These are phyloP conservation scores for Trypanosomatidae sp. DNA, from an alignment of 208 protist species.

Conservation along the genomic window DNA sequence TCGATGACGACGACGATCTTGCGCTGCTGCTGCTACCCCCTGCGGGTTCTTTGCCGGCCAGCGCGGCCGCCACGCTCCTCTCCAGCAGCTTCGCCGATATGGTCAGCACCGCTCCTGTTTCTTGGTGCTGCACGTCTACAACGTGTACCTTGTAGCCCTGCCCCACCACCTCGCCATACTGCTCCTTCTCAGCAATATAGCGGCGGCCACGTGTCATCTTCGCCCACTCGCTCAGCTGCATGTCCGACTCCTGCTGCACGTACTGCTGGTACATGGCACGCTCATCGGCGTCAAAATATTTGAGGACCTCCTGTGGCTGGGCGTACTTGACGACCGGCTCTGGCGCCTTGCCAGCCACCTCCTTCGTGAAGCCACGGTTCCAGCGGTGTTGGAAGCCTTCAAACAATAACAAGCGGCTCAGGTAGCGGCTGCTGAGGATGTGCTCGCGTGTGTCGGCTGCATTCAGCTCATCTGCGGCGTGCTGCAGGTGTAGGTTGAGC, in stretches of 20 bases:
- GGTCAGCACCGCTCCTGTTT: conserved; percentile 61
- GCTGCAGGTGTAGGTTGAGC: conserved; percentile 61
- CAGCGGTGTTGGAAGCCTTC: conserved; percentile 71
- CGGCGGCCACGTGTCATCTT: conserved; percentile 50
- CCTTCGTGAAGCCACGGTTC: conserved; percentile 55
- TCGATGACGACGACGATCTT: not conserved
- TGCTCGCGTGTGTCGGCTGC: conserved; percentile 81
- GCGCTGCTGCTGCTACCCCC: not conserved
- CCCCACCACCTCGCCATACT: conserved; percentile 70
- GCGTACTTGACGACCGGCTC: conserved; percentile 72
- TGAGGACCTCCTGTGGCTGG: conserved; percentile 65
- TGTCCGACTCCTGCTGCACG: conserved; percentile 54
- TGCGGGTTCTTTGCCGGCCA: not conserved
- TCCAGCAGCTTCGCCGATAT: conserved; percentile 44
- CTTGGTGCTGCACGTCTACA: conserved; percentile 59
- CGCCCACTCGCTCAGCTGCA: conserved; percentile 62
- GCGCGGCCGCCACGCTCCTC: conserved; percentile 24
- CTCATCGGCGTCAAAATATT: conserved; percentile 77
- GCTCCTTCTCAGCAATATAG: conserved; percentile 61
- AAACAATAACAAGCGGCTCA: conserved; percentile 72
- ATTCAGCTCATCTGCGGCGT: conserved; percentile 54
- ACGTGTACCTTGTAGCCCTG: conserved; percentile 51
- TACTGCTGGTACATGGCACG: conserved; percentile 82
- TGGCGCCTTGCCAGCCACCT: conserved; percentile 58
- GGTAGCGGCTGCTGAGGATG: conserved; percentile 79